Evolutionary conservation across 306 rosid species (phyloP), one percentile per base, ranked within the genome.

Genomic region (Cyclanthera cordifolia): DNA sequence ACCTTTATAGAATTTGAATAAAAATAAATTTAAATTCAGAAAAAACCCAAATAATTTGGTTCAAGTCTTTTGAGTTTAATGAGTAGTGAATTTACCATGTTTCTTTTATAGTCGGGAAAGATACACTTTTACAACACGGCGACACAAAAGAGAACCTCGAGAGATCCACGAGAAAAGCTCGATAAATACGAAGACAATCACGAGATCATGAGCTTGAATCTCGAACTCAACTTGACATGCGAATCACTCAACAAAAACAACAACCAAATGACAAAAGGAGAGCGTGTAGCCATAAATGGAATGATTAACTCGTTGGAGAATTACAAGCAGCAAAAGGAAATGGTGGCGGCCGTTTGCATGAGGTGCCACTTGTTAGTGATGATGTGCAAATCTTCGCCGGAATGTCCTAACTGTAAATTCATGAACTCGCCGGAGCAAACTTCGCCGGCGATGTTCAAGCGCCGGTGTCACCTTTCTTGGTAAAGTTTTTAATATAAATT

Each of bases 321-420:
- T 58, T 25, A 55, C 39, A 55, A 25, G 2, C 1, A 17, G 12
- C 67, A 37, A 27, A 14, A 3, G 12, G 67, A 55, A 53, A 71
- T 71, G 75, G 67, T 56, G 24, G 75, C 75, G 13, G 63, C 67
- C 5, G 75, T 71, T 43, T 71, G 75, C 54, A 53, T 56, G 55
- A 71, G 51, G 6, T 71, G 75, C 23, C 75, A 71, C 8, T 45
- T 55, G 43, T 25, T 71, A 13, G 75, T 71, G 43, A 71, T 71
- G 51, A 20, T 71, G 39, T 37, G 67, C 28, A 71, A 71, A 47
- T 71, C 75, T 46, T 71, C 64, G 4, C 75, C 75, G 12, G 65
- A 47, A 39, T 71, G 75, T 57, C 75, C 75, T 17, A 71, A 54
- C 19, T 56, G 75, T 27, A 71, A 71, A 39, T 71, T 71, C 55